Conservation (phyloP, 1,284 basidiomycete species). For the Ceratobasidium sp. region DNA sequence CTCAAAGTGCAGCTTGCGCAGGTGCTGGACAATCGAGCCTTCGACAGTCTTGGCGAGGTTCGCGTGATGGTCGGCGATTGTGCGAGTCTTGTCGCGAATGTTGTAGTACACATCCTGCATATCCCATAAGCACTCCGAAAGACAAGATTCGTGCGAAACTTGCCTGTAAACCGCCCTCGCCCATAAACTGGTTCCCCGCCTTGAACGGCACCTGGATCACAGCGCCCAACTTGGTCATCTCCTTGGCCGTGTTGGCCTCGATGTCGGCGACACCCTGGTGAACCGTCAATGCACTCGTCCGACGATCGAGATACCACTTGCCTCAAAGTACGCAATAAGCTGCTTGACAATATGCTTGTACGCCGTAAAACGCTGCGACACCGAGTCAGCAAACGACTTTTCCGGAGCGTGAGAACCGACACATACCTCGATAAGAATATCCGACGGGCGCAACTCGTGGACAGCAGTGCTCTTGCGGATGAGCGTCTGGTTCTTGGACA, state of each 20-base stretch:
- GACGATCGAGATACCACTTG: conserved; percentile 50
- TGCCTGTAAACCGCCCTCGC: conserved; percentile 89
- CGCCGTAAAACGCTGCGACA: conserved; percentile 69
- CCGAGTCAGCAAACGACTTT: background rate
- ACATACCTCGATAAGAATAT: conserved; percentile 90
- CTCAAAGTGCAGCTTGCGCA: conserved; percentile 93
- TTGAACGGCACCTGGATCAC: conserved; percentile 98
- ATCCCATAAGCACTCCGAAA: background rate
- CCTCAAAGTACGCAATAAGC: conserved; percentile 86
- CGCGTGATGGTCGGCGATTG: conserved; percentile 96
- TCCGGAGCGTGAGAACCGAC: conserved; percentile 51
- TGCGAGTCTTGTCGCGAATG: conserved; percentile 93
- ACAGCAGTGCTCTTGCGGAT: conserved; percentile 92
- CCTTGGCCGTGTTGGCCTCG: conserved; percentile 93
- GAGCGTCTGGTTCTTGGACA: conserved; percentile 82
- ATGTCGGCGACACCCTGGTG: conserved; percentile 91
- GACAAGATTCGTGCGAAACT: conserved; percentile 39
- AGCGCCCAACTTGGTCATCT: conserved; percentile 95
- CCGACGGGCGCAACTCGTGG: conserved; percentile 92
- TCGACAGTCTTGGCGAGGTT: conserved; percentile 97
- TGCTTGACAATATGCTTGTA: conserved; percentile 98
- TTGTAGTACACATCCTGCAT: conserved; percentile 91
- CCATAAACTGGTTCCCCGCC: conserved; percentile 94
- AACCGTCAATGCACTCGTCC: conserved; percentile 55
- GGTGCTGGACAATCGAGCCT: conserved; percentile 96